Evolutionary conservation across 805 yeast species (phyloP), one percentile per base, ranked within the genome.

Genomic region (Scheffersomyces stipitis): DNA sequence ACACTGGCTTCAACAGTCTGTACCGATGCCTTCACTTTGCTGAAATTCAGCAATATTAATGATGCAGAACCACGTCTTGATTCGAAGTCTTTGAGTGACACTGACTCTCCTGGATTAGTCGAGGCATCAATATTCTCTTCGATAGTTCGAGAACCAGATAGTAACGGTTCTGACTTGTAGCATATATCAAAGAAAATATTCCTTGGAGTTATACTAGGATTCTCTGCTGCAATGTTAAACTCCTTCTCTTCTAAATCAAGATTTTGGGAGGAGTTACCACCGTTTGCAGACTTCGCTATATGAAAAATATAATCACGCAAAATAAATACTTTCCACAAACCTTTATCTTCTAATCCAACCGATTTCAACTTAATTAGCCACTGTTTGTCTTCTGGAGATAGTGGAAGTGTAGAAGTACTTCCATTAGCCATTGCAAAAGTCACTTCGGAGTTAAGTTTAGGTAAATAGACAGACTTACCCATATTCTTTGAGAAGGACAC

Each of bases 241-340:
- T 50, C 42, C 10, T 42, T 34, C 16, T 39, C 42, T 28, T 44
- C 30, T 20, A 20, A 10, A 7, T 20, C 24, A 20, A 7, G 9
- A 7, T 20, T 20, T 20, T 20, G 7, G 10, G 24, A 20, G 7
- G 7, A 7, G 10, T 10, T 10, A 20, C 10, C 24, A 10, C 24
- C 10, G 10, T 20, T 20, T 7, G 24, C 24, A 7, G 24, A 20
- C 10, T 20, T 20, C 10, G 24, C 24, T 10, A 80, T 77, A 33
- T 80, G 76, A 41, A 63, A 71, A 6, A 90, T 73, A 47, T 87
- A 85, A 18, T 81, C 81, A 38, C 90, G 70, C 38, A 88, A 58
- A 3, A 77, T 77, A 12, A 81, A 81, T 9, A 91, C 62, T 56
- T 90, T 91, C 97, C 97, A 91, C 17, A 86, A 49, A 30, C 88